phyloP scores from a whole-genome alignment of 2,329 filamentous ascomycete genomes.

The Neonectria sp. region DNA sequence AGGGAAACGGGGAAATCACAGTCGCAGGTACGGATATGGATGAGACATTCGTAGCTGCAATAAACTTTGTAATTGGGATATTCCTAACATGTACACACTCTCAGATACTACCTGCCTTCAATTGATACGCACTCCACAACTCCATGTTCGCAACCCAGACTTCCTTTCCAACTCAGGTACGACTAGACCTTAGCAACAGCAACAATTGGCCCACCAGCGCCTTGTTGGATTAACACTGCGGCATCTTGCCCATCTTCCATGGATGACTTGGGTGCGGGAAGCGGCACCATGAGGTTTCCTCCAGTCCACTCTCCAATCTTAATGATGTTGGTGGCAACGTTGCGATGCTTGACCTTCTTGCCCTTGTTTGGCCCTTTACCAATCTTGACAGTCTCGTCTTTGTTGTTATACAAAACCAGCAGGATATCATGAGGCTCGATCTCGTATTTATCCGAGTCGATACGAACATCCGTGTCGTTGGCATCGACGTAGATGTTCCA shows the following conservation, averaged over 20 bases:
- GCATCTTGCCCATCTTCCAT: slow-evolving; percentile 45
- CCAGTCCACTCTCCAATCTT: slow-evolving; percentile 55
- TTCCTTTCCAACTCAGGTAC: too few species aligned
- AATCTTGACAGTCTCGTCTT: slow-evolving; percentile 49
- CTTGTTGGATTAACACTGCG: slow-evolving; percentile 48
- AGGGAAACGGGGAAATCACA: too few species aligned
- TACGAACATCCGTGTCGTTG: slow-evolving; percentile 41
- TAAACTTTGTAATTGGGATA: too few species aligned
- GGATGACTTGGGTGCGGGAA: slow-evolving; percentile 42
- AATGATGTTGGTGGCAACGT: slow-evolving; percentile 49
- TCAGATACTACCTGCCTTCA: too few species aligned
- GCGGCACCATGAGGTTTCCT: slow-evolving; percentile 46
- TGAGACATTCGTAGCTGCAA: too few species aligned
- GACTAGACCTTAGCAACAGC: slow-evolving; percentile 41
- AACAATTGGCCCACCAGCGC: slow-evolving; percentile 46
- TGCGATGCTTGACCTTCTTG: slow-evolving; percentile 53
- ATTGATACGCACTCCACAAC: too few species aligned
- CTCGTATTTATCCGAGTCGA: slow-evolving; percentile 42
- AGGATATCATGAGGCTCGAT: slow-evolving; percentile 35
- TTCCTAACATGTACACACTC: too few species aligned
- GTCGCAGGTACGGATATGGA: too few species aligned
- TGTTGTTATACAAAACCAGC: slow-evolving; percentile 47
- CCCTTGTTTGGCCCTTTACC: slow-evolving; percentile 53
- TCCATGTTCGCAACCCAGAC: background rate
- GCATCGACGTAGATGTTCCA: slow-evolving; percentile 44